Conservation (phyloP, 495 filamentous ascomycete genomes). For the Trichodelitschia bisporula region DNA sequence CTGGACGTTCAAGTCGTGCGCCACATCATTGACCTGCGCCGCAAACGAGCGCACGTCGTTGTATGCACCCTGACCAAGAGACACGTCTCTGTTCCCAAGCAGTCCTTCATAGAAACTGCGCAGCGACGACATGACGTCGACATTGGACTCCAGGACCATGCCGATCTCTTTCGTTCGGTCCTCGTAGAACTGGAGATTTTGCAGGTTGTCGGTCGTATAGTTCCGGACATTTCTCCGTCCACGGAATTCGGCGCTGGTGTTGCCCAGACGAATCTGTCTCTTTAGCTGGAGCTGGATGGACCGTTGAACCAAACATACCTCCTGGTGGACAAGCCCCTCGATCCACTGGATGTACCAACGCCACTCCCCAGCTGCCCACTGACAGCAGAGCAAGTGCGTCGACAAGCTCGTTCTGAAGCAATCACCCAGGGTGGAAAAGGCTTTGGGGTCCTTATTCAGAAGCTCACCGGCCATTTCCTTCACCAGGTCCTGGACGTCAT, state of each 20-base stretch:
- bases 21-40: constrained; percentile 15
- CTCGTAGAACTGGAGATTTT: constrained; percentile 15
- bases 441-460: constrained; percentile 10
- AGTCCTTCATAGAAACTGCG: constrained; percentile 15
- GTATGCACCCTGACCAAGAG: constrained; percentile 7
- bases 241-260: constrained; percentile 3
- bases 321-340: constrained; percentile 14
- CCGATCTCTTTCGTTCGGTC: constrained; percentile 16
- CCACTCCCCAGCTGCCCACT: constrained; percentile 22
- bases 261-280: constrained; percentile 5
- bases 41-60: constrained; percentile 13
- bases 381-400: constrained; percentile 11
- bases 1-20: constrained; percentile 16
- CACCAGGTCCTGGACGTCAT: constrained; percentile 14
- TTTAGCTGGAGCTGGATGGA: constrained; percentile 7
- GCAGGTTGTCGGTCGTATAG: constrained; percentile 12
- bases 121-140: constrained; percentile 16
- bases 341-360: constrained; percentile 18
- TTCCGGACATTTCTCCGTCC: constrained; percentile 1
- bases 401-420: constrained; percentile 7
- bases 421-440: constrained; percentile 1
- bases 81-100: constrained; percentile 13
- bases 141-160: constrained; percentile 18
- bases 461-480: constrained; percentile 13
- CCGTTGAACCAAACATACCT: not conserved